These are phyloP conservation scores for Dothidotthia symphoricarpi DNA, from an alignment of 2,329 filamentous ascomycete genomes.

Conservation along the genomic window DNA sequence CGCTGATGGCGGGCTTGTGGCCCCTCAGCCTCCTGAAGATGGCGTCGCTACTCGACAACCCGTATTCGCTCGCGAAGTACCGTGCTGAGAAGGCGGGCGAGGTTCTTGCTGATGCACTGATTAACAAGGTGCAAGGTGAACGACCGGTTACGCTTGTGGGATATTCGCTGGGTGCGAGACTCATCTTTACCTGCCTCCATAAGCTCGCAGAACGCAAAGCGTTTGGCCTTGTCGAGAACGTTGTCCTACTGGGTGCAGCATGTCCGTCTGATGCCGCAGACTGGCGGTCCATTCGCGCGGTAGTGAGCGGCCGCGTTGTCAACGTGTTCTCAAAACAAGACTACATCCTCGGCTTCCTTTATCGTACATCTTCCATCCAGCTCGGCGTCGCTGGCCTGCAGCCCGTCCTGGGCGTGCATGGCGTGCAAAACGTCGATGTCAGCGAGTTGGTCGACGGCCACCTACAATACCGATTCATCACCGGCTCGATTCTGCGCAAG, in stretches of 20 bases:
- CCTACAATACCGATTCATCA: slow-evolving; percentile 51
- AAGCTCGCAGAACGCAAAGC: slow-evolving; percentile 72
- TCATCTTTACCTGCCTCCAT: slow-evolving; percentile 80
- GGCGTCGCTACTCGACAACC: slow-evolving; percentile 68
- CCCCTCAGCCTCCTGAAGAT: slow-evolving; percentile 50
- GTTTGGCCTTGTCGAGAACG: slow-evolving; percentile 81
- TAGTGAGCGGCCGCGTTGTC: slow-evolving; percentile 77
- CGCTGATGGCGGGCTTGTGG: slow-evolving; percentile 50
- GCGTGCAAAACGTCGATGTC: slow-evolving; percentile 60
- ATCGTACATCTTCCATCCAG: slow-evolving; percentile 78
- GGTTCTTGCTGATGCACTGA: slow-evolving; percentile 77
- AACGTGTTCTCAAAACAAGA: slow-evolving; percentile 90
- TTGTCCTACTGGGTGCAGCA: slow-evolving; percentile 78
- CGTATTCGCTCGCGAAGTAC: slow-evolving; percentile 73
- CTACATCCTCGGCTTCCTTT: slow-evolving; percentile 82
- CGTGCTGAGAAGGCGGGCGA: slow-evolving; percentile 77
- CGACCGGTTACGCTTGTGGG: slow-evolving; percentile 77
- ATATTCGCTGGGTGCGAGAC: slow-evolving; percentile 76
- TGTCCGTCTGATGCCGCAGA: slow-evolving; percentile 68
- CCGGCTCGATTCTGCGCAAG: slow-evolving; percentile 51
- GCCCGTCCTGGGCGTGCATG: slow-evolving; percentile 64
- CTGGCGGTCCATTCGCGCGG: slow-evolving; percentile 74
- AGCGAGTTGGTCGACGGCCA: slow-evolving; percentile 53
- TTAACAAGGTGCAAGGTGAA: slow-evolving; percentile 79
- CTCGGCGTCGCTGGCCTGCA: slow-evolving; percentile 83